Percentiles rank a stretch among this genome's conserved stretches.
These are phyloP conservation scores for Apiospora sp. DNA, from an alignment of 2,329 filamentous ascomycete genomes.

Conservation along the genomic window DNA sequence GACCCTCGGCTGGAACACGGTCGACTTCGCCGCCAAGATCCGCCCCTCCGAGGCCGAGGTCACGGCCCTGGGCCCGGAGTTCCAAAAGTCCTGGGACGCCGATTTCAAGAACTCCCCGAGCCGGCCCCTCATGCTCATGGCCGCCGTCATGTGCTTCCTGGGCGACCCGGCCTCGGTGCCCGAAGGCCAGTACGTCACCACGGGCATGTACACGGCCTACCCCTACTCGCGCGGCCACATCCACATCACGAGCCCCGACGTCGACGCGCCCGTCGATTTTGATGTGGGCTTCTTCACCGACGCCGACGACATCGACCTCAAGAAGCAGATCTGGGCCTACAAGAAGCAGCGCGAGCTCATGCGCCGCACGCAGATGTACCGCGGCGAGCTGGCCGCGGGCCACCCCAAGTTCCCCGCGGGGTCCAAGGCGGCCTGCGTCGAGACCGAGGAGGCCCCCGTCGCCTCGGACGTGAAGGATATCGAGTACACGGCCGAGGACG, in stretches of 20 bases:
- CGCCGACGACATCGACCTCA: conserved; percentile 57
- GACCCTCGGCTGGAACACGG: conserved; percentile 60
- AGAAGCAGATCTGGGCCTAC: conserved; percentile 68
- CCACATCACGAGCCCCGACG: conserved; percentile 59
- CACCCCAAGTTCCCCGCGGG: conserved; percentile 54
- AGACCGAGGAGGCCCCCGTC: conserved; percentile 26
- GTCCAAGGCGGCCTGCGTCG: conserved; percentile 49
- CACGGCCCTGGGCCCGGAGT: conserved; percentile 56
- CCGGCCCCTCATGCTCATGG: conserved; percentile 53
- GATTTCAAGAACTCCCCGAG: conserved; percentile 53
- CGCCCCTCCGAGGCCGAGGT: conserved; percentile 59
- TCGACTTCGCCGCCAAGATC: conserved; percentile 59
- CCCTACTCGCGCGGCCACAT: conserved; percentile 67
- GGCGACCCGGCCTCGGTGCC: conserved; percentile 31
- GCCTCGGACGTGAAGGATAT: conserved; percentile 48
- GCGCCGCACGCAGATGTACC: conserved; percentile 61
- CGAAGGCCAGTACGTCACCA: conserved; percentile 56
- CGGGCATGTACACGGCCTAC: conserved; percentile 62
- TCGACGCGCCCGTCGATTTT: conserved; percentile 59
- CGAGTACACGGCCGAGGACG: conserved; percentile 52
- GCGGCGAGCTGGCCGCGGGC: conserved; percentile 51
- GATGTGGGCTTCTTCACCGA: conserved; percentile 65
- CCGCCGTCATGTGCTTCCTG: conserved; percentile 44
- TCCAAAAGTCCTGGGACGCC: conserved; percentile 57
- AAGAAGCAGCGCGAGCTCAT: conserved; percentile 70